These are phyloP conservation scores for Platanthera guangdongensis DNA, from an alignment of 106 monocot genomes.

Conservation along the genomic window DNA sequence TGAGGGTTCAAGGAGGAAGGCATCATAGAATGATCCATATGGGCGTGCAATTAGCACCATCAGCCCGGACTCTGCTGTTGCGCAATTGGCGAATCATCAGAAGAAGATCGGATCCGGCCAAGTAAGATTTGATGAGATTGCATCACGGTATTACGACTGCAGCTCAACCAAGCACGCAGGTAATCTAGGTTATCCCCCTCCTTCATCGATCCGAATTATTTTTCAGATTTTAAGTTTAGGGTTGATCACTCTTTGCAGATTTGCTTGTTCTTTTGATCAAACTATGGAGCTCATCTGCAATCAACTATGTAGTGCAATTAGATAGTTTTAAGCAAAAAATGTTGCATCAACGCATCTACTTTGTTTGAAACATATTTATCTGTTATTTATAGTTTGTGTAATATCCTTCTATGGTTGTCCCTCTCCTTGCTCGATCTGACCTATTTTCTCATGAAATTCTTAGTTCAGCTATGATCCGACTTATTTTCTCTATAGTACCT, in stretches of 20 bases:
- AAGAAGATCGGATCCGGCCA: constrained; percentile 48
- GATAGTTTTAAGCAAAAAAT: no score
- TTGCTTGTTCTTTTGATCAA: not conserved
- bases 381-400: no score
- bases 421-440: no score
- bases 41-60: constrained; percentile 54
- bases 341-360: no score
- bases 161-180: constrained; percentile 91
- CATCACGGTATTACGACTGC: constrained; percentile 59
- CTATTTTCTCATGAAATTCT: no score
- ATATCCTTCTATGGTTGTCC: no score
- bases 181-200: constrained; percentile 52
- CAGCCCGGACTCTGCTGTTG: constrained; percentile 40
- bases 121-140: constrained; percentile 57
- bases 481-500: no score
- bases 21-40: constrained; percentile 87
- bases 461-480: no score
- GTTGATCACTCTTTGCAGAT: not conserved
- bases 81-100: constrained; percentile 29
- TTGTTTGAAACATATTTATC: no score
- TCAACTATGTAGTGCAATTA: no score
- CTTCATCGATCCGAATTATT: not conserved
- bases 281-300: not conserved
- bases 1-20: constrained; percentile 79
- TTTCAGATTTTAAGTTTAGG: not conserved